Base-by-base conservation (phyloP, 352 stramenopile genomes). In the Pythium rishiriense region DNA sequence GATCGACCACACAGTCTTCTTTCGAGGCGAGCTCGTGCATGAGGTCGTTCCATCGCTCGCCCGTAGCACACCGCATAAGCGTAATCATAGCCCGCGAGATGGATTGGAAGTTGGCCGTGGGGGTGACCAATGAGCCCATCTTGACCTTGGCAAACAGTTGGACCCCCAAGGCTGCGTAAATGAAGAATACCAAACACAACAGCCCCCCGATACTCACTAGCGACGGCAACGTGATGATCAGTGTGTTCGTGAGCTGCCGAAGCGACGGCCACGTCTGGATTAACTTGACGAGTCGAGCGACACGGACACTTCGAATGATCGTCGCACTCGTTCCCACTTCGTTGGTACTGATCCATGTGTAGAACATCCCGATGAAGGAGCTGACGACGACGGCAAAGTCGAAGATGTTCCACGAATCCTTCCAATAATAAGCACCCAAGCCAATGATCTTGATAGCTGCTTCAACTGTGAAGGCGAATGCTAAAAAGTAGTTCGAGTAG, bases 11-110 rank as follows among this genome's bases (percentile, higher is more conserved):
- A 35, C 76, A 90, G 22, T 78, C 59, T 4, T 82, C 60, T 48
- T 81, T 66, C 24, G 75, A 76, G 14, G 87, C 76, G 4, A 97
- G 68, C 47, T 94, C 90, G 66, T 91, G 88, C 87, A 98, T 97
- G 57, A 97, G 76, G 25, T 87, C 78, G 65, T 98, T 97, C 91
- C 93, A 98, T 15, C 81, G 81, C 66, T 98, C 93, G 15, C 94
- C 94, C 1, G 94, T 98, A 22, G 90, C 81, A 60, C 95, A 97
- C 24, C 90, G 81, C 56, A 97, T 64, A 51, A 90, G 66, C 15
- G 78, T 87, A 47, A 85, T 62, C 75, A 88, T 83, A 4, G 89
- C 90, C 15, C 72, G 79, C 31, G 83, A 68, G 37, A 98, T 79
- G 9, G 79, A 79, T 65, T 94, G 85, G 43, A 98, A 98, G 58